Evolutionary conservation across 805 yeast genomes (phyloP).

Genomic region (Kuraishia ogatae): DNA sequence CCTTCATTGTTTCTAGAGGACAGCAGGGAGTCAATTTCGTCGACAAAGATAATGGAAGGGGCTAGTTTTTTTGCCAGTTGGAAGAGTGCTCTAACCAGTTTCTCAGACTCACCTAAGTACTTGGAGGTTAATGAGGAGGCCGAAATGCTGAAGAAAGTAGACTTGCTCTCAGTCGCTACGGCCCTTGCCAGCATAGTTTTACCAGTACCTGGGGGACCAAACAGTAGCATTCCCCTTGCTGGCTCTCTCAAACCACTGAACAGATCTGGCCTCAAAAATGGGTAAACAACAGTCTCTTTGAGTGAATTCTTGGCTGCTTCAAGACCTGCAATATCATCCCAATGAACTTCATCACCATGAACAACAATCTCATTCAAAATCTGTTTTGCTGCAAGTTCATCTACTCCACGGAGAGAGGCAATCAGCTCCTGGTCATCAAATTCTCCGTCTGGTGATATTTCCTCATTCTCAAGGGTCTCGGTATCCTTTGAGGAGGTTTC

Average conservation of each 20-base stretch:
- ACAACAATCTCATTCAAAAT: constrained; percentile 84
- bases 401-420: constrained; percentile 59
- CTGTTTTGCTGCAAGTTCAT: constrained; percentile 68
- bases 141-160: constrained; percentile 86
- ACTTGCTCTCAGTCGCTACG: constrained; percentile 89
- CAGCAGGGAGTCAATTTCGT: constrained; percentile 88
- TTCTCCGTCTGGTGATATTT: constrained; percentile 7
- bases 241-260: constrained; percentile 91
- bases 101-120: constrained; percentile 88
- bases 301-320: constrained; percentile 81
- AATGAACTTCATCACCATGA: constrained; percentile 82
- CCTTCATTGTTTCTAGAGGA: constrained; percentile 68
- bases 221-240: constrained; percentile 88
- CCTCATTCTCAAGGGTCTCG: constrained; percentile 17
- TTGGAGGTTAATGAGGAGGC: constrained; percentile 87
- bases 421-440: constrained; percentile 27
- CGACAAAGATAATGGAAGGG: constrained; percentile 91
- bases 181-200: constrained; percentile 96
- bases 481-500: constrained; percentile 19
- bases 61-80: constrained; percentile 76
- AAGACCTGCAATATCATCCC: constrained; percentile 95
- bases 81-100: constrained; percentile 82
- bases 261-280: constrained; percentile 87
- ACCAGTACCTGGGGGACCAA: constrained; percentile 99
- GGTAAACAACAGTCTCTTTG: constrained; percentile 94